Evolutionary conservation across 169 alveolate genomes (phyloP).

Genomic region (Plasmodium fragile): DNA sequence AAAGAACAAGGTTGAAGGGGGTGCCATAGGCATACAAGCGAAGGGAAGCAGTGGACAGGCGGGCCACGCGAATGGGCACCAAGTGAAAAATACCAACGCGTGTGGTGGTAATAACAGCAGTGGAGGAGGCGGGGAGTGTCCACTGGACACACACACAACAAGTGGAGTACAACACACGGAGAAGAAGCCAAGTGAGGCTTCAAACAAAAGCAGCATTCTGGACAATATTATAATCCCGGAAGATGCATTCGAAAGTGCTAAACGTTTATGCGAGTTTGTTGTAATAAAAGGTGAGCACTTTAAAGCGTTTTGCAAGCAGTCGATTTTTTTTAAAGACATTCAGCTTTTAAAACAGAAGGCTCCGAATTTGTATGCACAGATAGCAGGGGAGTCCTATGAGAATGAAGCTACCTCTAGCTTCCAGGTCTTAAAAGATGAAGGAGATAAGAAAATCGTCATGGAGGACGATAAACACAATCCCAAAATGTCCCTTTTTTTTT

Average conservation of each 20-base stretch:
- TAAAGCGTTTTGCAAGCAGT: slow-evolving; percentile 17
- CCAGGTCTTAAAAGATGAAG: slow-evolving; percentile 24
- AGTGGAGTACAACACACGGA: background rate
- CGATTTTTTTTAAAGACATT: slow-evolving; percentile 16
- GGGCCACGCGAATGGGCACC: background rate
- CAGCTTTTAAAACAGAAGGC: slow-evolving; percentile 27
- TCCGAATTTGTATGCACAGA: slow-evolving; percentile 16
- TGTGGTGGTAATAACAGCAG: background rate
- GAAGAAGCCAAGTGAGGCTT: background rate
- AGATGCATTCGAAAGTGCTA: slow-evolving; percentile 36
- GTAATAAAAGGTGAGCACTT: slow-evolving; percentile 16
- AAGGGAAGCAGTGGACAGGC: background rate
- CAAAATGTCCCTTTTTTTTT: slow-evolving; percentile 38
- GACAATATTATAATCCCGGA: slow-evolving; percentile 12
- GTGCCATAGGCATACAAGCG: background rate
- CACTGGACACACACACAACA: background rate
- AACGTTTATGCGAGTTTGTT: slow-evolving; percentile 31
- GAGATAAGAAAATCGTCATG: slow-evolving; percentile 31
- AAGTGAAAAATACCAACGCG: no score
- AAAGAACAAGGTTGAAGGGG: background rate
- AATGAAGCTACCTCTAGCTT: slow-evolving; percentile 16
- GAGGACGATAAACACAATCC: slow-evolving; percentile 50
- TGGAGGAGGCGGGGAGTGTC: background rate
- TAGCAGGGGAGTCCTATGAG: slow-evolving; percentile 39
- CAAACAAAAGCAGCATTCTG: background rate